Evolutionary conservation across 139 green algal genomes (phyloP), one percentile per base, ranked within the genome.

Genomic region (Chlamydomonas eustigma): DNA sequence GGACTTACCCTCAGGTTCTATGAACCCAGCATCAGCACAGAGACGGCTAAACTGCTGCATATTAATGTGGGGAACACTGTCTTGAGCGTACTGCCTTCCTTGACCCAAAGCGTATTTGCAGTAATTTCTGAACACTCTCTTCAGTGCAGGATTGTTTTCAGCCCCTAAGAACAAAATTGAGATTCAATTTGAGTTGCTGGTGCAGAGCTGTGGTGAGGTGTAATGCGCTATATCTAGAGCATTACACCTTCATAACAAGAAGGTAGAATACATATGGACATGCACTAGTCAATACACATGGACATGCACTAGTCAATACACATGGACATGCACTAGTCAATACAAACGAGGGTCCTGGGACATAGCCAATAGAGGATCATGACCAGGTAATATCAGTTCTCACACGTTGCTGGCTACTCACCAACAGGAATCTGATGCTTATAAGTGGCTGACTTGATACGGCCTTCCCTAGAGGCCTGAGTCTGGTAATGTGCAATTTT

Each of bases 91-190:
- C 63, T 83, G 64, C 31, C 81, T 68, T 37, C 81, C 81, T 64
- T 86, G 81, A 22, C 81, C 81, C 25, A 86, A 71, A 5, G 81
- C 77, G 71, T 74, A 77, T 39, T 75, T 78, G 71, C 81, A 85
- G 85, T 87, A 90, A 50, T 82, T 84, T 51, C 77, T 83, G 81
- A 90, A 90, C 65, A 85, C 80, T 1, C 73, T 38, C 72, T 86
- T 86, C 8, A 90, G 77, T 8, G 79, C 66, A 8, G 71, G 37
- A 51, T 83, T 87, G 78, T 80, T 80, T 65, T 87, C 81, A 3
- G 51, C 58, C 18, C 80, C 79, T 83, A 73, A 30, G 28, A 44
- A n/a, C n/a, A n/a, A n/a, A n/a, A n/a, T n/a, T n/a, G n/a, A n/a
- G n/a, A n/a, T n/a, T n/a, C n/a, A n/a, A n/a, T n/a, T n/a, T n/a